A percentile compares a stretch with the other conserved stretches of the same genome.
Evolutionary conservation across 2,329 filamentous ascomycete genomes (phyloP).

Genomic region (Daldinia sp.): DNA sequence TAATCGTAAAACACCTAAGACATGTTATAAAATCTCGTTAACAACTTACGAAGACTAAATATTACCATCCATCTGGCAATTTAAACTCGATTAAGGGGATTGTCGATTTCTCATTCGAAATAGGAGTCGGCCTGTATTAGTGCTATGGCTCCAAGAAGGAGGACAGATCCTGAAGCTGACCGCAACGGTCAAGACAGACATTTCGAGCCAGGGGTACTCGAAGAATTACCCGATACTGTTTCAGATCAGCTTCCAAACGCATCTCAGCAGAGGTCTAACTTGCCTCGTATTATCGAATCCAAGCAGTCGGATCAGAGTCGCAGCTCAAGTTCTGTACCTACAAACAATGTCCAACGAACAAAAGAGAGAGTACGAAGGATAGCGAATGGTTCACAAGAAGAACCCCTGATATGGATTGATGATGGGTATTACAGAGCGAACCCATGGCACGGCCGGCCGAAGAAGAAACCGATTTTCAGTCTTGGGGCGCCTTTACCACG

Average conservation of each 20-base stretch:
- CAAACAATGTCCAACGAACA: not conserved
- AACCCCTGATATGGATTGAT: slow-evolving; percentile 38
- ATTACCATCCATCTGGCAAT: not conserved
- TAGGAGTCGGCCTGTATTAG: not conserved
- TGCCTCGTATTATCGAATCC: not conserved
- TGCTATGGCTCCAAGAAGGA: slow-evolving; percentile 13
- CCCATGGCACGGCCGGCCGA: slow-evolving; percentile 44
- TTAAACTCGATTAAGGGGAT: not conserved
- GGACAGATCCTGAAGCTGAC: not conserved
- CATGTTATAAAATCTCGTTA: slow-evolving; percentile 16
- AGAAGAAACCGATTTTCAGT: slow-evolving; percentile 46
- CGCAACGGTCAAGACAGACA: not conserved
- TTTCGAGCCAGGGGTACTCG: not conserved
- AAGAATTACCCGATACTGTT: slow-evolving; percentile 16
- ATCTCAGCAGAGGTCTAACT: slow-evolving; percentile 6
- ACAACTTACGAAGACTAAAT: not conserved
- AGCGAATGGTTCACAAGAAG: not conserved
- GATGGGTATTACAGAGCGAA: slow-evolving; percentile 45
- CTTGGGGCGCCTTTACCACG: slow-evolving; percentile 45
- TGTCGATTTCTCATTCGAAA: not conserved
- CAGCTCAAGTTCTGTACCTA: not conserved
- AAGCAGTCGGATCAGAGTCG: not conserved
- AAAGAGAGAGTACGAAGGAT: not conserved
- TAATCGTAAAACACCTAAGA: not conserved
- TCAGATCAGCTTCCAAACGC: not conserved